Evolutionary conservation across 768 basidiomycete genomes (phyloP), one percentile per base, ranked within the genome.

Genomic region (Obba rivulosa): DNA sequence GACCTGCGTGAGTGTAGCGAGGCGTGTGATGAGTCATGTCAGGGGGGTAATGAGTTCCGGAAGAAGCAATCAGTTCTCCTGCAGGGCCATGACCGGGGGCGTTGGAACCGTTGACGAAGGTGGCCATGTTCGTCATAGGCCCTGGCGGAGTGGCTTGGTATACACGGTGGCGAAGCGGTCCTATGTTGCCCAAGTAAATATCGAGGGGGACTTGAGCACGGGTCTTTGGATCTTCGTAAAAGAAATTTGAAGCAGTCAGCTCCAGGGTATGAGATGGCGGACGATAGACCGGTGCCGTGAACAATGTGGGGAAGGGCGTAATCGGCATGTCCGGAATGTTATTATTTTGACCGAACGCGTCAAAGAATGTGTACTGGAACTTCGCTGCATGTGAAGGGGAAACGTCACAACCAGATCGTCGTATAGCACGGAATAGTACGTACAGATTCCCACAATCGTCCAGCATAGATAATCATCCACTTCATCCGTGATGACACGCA

Each of bases 371-470:
- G 64, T 93, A 94, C 59, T 92, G 88, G 67, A 92, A 93, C 67
- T 92, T 92, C 46, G 91, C 90, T 92, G 57, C 17, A 60, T 14
- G 28, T 31, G 28, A 31, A 31, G 28, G 28, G 28, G 2, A 39
- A 47, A 24, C 34, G 20, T 49, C 45, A 57, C 68, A 40, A 58
- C 53, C 48, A 51, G 42, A 41, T 44, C 17, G 44, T 36, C 48
- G 47, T 43, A 48, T 23, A 41, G 37, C 18, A 36, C 43, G 42
- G 18, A 31, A 42, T 18, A 18, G 59, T 52, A 71, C 87, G 66
- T 68, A 93, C 93, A 91, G 45, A 95, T 93, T 34, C 93, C 91
- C 55, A 92, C 91, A 57, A 96, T 93, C 11, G 91, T 92, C 93
- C 93, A 96, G 60, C 89, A 92, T 49, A 94, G 70, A 72, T 92